Percentiles rank a stretch among this genome's conserved stretches.
Evolutionary conservation across 768 basidiomycete species (phyloP).

Genomic region (Epithele typhae): DNA sequence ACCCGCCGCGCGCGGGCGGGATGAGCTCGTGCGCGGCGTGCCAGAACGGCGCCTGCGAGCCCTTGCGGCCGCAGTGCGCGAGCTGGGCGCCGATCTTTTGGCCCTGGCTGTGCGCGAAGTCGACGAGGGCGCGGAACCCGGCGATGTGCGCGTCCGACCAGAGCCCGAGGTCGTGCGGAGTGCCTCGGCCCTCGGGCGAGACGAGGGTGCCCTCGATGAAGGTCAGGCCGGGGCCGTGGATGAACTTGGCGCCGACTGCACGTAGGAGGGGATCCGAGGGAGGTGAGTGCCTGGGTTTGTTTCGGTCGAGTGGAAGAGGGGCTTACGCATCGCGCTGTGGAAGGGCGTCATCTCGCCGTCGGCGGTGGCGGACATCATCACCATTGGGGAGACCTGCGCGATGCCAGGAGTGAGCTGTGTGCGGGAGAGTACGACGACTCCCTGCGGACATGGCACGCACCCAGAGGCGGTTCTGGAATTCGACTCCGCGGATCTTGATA

Average conservation of each 20-base stretch:
- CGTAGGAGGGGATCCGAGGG: too few species aligned
- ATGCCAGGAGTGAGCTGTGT: constrained; percentile 39
- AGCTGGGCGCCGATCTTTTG: constrained; percentile 71
- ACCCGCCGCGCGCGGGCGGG: constrained; percentile 36
- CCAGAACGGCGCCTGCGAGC: constrained; percentile 60
- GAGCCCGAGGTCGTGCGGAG: constrained; percentile 52
- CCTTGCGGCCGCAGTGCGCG: constrained; percentile 71
- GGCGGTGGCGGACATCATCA: constrained; percentile 51
- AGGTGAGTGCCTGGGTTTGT: too few species aligned
- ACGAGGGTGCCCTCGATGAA: constrained; percentile 66
- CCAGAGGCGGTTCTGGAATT: constrained; percentile 26
- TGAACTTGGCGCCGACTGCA: constrained; percentile 46
- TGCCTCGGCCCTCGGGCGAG: constrained; percentile 52
- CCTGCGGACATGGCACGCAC: constrained; percentile 5
- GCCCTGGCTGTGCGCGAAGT: constrained; percentile 64
- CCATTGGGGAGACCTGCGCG: constrained; percentile 17
- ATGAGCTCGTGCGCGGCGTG: too few species aligned
- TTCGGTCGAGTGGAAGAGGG: neutral
- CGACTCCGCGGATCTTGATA: constrained; percentile 35
- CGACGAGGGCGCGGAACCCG: constrained; percentile 45
- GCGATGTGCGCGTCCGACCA: constrained; percentile 58
- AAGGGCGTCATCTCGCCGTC: constrained; percentile 49
- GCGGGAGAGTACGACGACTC: neutral
- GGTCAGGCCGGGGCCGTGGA: constrained; percentile 50
- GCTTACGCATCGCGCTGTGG: constrained; percentile 39